Base-by-base conservation (phyloP, 441 rosid species). In the Brassica balearica region DNA sequence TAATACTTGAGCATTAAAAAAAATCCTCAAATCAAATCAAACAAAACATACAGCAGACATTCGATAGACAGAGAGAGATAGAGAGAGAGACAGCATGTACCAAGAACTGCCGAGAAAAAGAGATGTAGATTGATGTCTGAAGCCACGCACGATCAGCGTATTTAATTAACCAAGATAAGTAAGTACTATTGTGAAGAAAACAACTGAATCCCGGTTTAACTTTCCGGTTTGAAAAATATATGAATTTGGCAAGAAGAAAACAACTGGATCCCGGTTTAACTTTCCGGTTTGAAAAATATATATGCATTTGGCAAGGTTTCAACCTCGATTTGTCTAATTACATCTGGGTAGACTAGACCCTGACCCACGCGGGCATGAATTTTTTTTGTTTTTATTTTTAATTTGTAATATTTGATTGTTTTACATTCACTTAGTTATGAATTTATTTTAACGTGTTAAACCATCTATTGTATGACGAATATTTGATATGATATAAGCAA, bases 61-160 rank as follows among this genome's bases (percentile, higher is more conserved):
- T 41, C 61, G n/a, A 41, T 27, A 65, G 56, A 60, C 58, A 34
- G 38, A 34, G 34, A 78, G 69, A 20, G 17, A 73, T 25, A 68
- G 55, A 51, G 58, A 51, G 17, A 51, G 19, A 51, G 20, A 51
- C 19, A 14, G 23, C 74, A 19, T 61, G 9, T 69, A 72, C 81
- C 81, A 4, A 36, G 51, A 79, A n/a, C 38, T 73, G 65, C 67
- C 34, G 65, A 51, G 77, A 41, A 20, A 12, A 46, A 8, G 41
- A 68, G 5, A 32, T 51, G 38, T 73, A 74, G 71, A 41, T 8
- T 10, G 61, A 3, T 80, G 72, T 55, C 60, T 55, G 60, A 55
- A 55, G 22, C 60, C 10, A 55, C 22, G 22, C 60, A 55, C 60
- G 60, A 55, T 6, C 60, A 15, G 60, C 60, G 9, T 55, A 15